Evolutionary conservation across 1,284 basidiomycete genomes (phyloP), one percentile per base, ranked within the genome.

Genomic region (Acaromyces ingoldii): DNA sequence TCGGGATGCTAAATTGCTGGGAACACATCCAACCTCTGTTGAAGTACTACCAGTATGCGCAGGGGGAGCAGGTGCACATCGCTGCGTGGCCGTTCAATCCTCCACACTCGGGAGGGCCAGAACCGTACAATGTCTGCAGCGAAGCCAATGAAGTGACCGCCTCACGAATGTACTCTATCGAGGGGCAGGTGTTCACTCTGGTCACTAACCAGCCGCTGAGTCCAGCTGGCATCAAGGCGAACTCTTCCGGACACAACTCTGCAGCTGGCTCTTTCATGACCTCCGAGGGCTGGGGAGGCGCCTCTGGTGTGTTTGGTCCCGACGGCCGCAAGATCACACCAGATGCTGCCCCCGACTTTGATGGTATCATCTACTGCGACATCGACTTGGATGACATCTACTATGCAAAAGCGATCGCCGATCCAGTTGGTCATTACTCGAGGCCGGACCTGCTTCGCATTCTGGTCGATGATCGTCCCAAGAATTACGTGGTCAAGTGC

Each of bases 381-480:
- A 17, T 51, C 19, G 40, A 51, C 41, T 30, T 21, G 13, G 26
- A 17, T 9, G 6, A 24, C 11, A 48, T 41, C 17, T 9, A 26
- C 24, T 15, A 25, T 21, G n/a, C 29, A 4, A 51, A 51, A 28
- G 25, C 17, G 19, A 17, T 51, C n/a, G 44, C 29, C 17, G 42
- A 47, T 28, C 26, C 25, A 17, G 41, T 30, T 6, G 49, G 49
- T 6, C 49, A 51, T 28, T 51, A 51, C 29, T 19, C 22, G 17
- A 38, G 49, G 3, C 49, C 49, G 24, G 49, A 51, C 26, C 44
- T 51, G 3, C 19, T 42, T n/a, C n/a, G n/a, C n/a, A n/a, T n/a
- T n/a, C n/a, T n/a, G n/a, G n/a, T n/a, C n/a, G n/a, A n/a, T n/a
- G n/a, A n/a, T n/a, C n/a, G n/a, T n/a, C n/a, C n/a, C n/a, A n/a